Conservation (phyloP, 352 stramenopile genomes). For the Phytophthora capsici region DNA sequence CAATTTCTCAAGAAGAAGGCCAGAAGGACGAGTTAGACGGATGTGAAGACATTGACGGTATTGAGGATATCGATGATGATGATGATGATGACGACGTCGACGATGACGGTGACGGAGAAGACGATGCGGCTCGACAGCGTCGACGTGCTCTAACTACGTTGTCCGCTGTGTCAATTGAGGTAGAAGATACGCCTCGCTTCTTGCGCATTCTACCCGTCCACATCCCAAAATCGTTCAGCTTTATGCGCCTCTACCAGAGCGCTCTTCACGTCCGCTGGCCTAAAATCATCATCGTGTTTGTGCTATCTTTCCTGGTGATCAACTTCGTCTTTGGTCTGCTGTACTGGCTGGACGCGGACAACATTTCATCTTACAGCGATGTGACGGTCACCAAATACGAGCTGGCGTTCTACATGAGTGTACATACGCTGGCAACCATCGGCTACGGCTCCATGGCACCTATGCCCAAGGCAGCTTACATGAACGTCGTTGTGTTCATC, state of each 20-base stretch:
- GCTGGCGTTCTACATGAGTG: conserved; percentile 80
- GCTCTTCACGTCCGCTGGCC: conserved; percentile 78
- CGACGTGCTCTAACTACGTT: conserved; percentile 23
- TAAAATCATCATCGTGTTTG: conserved; percentile 74
- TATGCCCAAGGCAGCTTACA: conserved; percentile 53
- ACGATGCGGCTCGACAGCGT: not conserved
- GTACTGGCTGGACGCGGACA: conserved; percentile 56
- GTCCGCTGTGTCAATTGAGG: conserved; percentile 71
- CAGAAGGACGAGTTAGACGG: conserved; percentile 21
- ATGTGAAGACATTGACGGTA: conserved; percentile 12
- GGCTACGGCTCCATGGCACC: conserved; percentile 81
- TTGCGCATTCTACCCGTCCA: conserved; percentile 73
- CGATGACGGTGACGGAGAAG: conserved; percentile 1
- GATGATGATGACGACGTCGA: conserved; percentile 8
- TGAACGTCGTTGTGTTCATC: conserved; percentile 82
- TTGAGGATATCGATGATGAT: conserved; percentile 24
- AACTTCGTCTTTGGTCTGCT: conserved; percentile 70
- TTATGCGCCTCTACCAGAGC: conserved; percentile 82
- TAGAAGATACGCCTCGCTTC: conserved; percentile 83
- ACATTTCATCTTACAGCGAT: conserved; percentile 55
- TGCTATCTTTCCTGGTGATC: conserved; percentile 69
- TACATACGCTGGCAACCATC: conserved; percentile 84
- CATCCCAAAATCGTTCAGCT: conserved; percentile 84
- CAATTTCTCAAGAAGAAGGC: conserved; percentile 42
- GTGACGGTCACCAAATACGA: conserved; percentile 64